Evolutionary conservation across 768 basidiomycete genomes (phyloP), one percentile per base, ranked within the genome.

Genomic region (Auriscalpium vulgare): DNA sequence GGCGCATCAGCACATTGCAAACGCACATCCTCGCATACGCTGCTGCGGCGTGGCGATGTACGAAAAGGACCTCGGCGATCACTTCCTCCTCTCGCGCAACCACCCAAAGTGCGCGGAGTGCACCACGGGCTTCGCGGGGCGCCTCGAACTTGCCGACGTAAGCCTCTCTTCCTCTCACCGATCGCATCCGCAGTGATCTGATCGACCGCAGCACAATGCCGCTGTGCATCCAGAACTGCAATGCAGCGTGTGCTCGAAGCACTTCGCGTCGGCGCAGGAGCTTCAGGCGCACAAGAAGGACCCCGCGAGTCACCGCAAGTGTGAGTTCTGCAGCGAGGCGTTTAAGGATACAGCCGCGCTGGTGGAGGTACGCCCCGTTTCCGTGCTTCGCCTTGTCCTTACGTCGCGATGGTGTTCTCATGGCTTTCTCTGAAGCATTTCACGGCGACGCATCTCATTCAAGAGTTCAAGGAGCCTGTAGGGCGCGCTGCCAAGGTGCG

Each of bases 261-360:
- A 37, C 9, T 48, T 54, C 17, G 14, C 35, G 13, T 47, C 53
- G 9, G 13, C 23, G 2, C 19, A 36, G n/a, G 53, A 54, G 17
- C 53, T 54, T 10, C 19, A 40, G 8, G 21, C n/a, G 53, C 53
- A 54, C 19, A 21, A 16, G 44, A 23, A 16, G 8, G 44, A 47
- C 17, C 46, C 53, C 19, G 53, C 38, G 9, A 21, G 14, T 14
- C 53, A 54, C 16, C 53, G 21, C 8, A 38, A 37, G 38, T 54
- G 53, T 37, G 53, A 54, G 17, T 54, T 54, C 37, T 54, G 53
- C 46, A 54, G 47, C 36, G 16, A 35, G 14, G 45, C 44, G n/a
- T 54, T 47, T 37, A 47, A 37, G 35, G 45, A 54, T n/a, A 54
- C 47, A 9, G 40, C 53, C 9, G 23, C 53, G 13, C 45, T 54